Base-by-base conservation (phyloP, 495 filamentous ascomycete genomes). In the Talaromyces proteolyticus region DNA sequence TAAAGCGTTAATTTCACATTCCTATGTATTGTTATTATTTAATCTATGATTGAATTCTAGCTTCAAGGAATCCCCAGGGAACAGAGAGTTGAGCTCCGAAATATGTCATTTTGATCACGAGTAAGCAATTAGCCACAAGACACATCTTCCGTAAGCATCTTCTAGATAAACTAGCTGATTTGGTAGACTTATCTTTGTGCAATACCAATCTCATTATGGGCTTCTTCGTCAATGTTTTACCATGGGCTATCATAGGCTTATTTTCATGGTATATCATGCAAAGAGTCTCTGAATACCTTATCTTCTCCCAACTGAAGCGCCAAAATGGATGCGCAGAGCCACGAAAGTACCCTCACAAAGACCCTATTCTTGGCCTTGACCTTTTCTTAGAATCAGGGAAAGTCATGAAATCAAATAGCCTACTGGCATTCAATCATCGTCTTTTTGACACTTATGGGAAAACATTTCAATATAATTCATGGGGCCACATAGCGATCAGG, bases 401-500 rank as follows among this genome's bases (percentile, higher is more conserved):
- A 11, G 40, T 16, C 8, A 22, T 22, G 17, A 42, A 42, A 42
- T 18, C 17, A 10, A 18, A 22, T 10, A 18, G 40, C 11, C 20
- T 19, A 1, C 40, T 42, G 20, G 8, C 17, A 22, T 34, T 34
- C 14, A 34, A 34, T 34, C 14, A 34, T 34, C 29, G 29, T 34
- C 29, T 34, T 2, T 34, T 34, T 4, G 29, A 34, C 1, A 34
- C 19, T 5, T 16, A 53, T 7, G 57, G 57, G 11, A 25, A 50
- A 6, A 55, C 42, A 5, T 23, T 56, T 6, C 53, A 57, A 18
- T 12, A 50, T 5, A 48, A 42, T 20, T 38, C 59, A 19, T 46
- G 59, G 14, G 58, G 57, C 16, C 22, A 43, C 14, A 18, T 38
- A 48, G 54, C 50, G 3, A 54, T 38, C 23, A n/a, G 18, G 22